Conservation (phyloP, 192 early-diverging fungal genomes). For the Coemansia sp. region DNA sequence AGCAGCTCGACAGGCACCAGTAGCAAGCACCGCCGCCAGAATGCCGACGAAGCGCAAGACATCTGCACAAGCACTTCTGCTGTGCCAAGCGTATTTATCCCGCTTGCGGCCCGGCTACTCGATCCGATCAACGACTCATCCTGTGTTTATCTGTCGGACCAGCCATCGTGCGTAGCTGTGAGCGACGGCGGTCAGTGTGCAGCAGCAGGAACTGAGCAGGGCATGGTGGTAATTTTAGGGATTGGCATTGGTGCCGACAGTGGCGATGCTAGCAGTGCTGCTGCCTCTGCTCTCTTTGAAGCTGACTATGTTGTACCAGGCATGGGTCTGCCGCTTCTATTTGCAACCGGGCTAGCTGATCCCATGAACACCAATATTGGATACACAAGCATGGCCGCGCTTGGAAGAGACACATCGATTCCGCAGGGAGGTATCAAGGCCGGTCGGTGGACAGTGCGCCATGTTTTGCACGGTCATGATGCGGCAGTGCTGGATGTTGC, state of each 20-base stretch:
- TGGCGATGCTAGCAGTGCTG: constrained; percentile 2
- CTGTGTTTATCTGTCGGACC: constrained; percentile 23
- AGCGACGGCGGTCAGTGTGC: constrained; percentile 12
- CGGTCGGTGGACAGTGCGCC: constrained; percentile 21
- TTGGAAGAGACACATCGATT: background rate
- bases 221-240: constrained; percentile 20
- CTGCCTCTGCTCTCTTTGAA: constrained; percentile 12
- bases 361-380: constrained; percentile 39
- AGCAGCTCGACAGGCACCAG: background rate
- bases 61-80: constrained; percentile 7
- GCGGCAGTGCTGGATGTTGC: constrained; percentile 36
- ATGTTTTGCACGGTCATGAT: constrained; percentile 38
- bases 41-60: background rate
- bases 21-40: background rate
- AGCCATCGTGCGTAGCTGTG: constrained; percentile 27
- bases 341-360: constrained; percentile 38
- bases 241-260: background rate
- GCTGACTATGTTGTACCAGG: background rate
- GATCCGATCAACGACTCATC: constrained; percentile 26
- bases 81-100: constrained; percentile 28
- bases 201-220: constrained; percentile 28
- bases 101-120: constrained; percentile 37
- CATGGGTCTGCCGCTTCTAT: constrained; percentile 14
- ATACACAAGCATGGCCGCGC: constrained; percentile 20
- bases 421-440: background rate